Base-by-base conservation (phyloP, 2,329 filamentous ascomycete genomes). In the Sporothrix euskadiensis region DNA sequence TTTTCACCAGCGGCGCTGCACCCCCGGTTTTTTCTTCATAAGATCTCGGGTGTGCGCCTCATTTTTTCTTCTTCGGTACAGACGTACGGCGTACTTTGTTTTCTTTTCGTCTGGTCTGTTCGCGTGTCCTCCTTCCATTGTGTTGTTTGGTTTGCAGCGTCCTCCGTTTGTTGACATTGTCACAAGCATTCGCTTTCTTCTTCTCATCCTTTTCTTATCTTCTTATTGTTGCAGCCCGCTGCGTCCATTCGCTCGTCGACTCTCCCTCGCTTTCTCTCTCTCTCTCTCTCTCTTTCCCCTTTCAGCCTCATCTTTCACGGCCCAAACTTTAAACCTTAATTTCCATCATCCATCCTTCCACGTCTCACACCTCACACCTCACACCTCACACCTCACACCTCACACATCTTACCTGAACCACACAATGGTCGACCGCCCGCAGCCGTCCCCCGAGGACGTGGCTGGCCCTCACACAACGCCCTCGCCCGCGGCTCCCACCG, bases 381-480 rank as follows among this genome's bases (percentile, higher is more conserved):
- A n/a, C n/a, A n/a, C n/a, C n/a, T n/a, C n/a, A n/a, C n/a, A n/a
- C n/a, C 30, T 35, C 3, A 39, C 10, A 14, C 59, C 16, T 39
- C 59, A 32, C 59, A 32, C 59, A 22, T 54, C 19, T 32, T 16
- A 56, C 44, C 32, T 66, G 3, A 19, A 41, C n/a, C 19, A 19
- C 32, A 22, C 16, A n/a, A 70, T 56, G 52, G 12, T 22, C 41
- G 69, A 47, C 57, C 69, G 56, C 41, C 56, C 41, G 30, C 39
- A 47, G 14, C 69, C 69, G 56, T 47, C 69, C 39, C 32, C 69
- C 44, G 41, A 61, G 69, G 69, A 71, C 54, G 44, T 71, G n/a
- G 69, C 69, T 19, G 69, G 69, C 39, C 69, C 69, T 1, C 32
- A 12, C 41, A 41, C 59, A 4, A 41, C 61, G 8, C n/a, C 22